Conservation (phyloP, 176 grass and related monocot species). For the Carex pumila region DNA sequence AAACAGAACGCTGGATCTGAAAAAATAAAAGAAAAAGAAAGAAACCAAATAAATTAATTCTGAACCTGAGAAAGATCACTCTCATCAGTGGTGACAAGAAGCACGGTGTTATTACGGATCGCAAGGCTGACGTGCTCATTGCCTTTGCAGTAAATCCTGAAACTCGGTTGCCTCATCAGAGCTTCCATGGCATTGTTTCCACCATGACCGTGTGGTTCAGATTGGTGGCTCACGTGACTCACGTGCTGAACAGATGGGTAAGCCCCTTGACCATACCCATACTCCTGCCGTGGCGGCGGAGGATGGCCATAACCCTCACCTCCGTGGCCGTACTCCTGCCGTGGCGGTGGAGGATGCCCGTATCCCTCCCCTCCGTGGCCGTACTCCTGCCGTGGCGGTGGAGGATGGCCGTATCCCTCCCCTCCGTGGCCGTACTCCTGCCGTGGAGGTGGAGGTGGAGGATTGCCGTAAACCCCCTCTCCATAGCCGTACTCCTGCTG, state of each 20-base stretch:
- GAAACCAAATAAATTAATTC: neutral
- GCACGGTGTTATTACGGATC: neutral
- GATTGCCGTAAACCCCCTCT: neutral
- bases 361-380: neutral
- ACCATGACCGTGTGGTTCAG: neutral
- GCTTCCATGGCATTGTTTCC: neutral
- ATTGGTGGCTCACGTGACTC: constrained; percentile 12
- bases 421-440: neutral
- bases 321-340: neutral
- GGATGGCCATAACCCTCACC: neutral
- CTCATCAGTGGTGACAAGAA: neutral
- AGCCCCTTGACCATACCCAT: neutral
- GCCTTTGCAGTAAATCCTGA: constrained; percentile 13
- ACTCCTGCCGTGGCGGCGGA: neutral
- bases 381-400: neutral
- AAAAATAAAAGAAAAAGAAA: neutral
- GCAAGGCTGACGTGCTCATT: constrained; percentile 8
- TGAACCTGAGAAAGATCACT: constrained; percentile 10
- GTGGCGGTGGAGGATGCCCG: neutral
- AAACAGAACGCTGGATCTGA: neutral
- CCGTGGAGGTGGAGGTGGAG: neutral
- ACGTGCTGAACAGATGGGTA: constrained; percentile 13
- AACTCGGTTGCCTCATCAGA: constrained; percentile 9
- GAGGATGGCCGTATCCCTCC: neutral
- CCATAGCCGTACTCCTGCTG: neutral